Evolutionary conservation across 2,329 filamentous ascomycete genomes (phyloP), one percentile per base, ranked within the genome.

Genomic region (Hirsutella rhossiliensis): DNA sequence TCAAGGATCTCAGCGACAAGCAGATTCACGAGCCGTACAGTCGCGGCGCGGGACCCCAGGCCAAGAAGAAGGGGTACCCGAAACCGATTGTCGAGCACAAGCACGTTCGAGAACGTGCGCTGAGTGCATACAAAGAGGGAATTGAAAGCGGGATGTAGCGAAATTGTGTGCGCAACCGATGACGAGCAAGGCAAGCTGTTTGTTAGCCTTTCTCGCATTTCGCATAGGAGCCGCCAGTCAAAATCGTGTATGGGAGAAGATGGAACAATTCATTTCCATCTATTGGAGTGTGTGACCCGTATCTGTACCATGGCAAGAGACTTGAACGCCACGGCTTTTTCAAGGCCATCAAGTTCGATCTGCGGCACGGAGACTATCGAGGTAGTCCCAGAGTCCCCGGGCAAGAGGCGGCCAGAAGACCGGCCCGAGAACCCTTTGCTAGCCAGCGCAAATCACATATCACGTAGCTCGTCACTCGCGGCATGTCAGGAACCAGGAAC

Each of bases 21-120:
- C 83, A 80, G 9, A 76, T 95, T 4, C 87, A 94, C 59, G 87
- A 89, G 50, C 88, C 88, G 1, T 90, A 89, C 59, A 75, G 68
- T 2, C 72, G 80, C 40, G 80, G 82, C 1, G 80, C 72, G 0
- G 74, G 61, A 1, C 62, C 63, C 11, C 61, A 73, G 49, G 84
- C 80, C 8, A 72, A 73, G 63, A 80, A 74, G 62, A 72, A 67
- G 8, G 82, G 83, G 0, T 94, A 95, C 58, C 87, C 87, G 0
- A 67, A 70, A 59, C 76, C 77, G 9, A 81, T 90, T 50, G 84
- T 94, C 1, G 74, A 83, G 36, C 88, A 94, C 60, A 82, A 80
- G 55, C 68, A 67, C 12, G 75, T 75, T 43, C 74, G 87, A 46
- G 78, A 84, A 43, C 72, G 76, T 51, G 82, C 82, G 27, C 63